Evolutionary conservation across 2,329 filamentous ascomycete genomes (phyloP).

Genomic region (Grosmannia huntii): DNA sequence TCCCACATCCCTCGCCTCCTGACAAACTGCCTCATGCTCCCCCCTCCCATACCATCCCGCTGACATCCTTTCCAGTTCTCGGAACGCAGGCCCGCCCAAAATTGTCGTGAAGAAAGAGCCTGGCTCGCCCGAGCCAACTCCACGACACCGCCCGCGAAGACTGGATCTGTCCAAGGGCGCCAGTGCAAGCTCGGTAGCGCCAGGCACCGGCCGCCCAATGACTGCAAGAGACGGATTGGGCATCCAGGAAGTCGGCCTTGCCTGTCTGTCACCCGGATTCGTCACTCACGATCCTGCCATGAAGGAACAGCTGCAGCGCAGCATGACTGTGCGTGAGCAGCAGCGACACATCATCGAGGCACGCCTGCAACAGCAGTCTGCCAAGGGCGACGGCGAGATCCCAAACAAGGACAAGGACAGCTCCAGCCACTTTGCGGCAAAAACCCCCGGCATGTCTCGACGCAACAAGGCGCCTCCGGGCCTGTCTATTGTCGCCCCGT

Average conservation of each 20-base stretch:
- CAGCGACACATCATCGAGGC: slow-evolving; percentile 92
- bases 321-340: slow-evolving; percentile 84
- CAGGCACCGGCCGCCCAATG: slow-evolving; percentile 56
- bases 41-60: not conserved
- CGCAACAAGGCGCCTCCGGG: slow-evolving; percentile 76
- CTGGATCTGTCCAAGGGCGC: slow-evolving; percentile 63
- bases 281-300: slow-evolving; percentile 93
- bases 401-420: slow-evolving; percentile 39
- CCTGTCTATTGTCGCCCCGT: slow-evolving; percentile 87
- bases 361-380: slow-evolving; percentile 75
- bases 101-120: slow-evolving; percentile 97
- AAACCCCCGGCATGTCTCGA: slow-evolving; percentile 61
- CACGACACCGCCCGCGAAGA: slow-evolving; percentile 62
- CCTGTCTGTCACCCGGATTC: slow-evolving; percentile 90
- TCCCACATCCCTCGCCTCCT: not conserved
- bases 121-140: slow-evolving; percentile 66
- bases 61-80: slow-evolving; percentile 25
- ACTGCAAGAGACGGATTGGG: slow-evolving; percentile 67
- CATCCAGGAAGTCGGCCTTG: slow-evolving; percentile 86
- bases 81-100: slow-evolving; percentile 51
- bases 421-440: slow-evolving; percentile 39
- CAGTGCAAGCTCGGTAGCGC: slow-evolving; percentile 35
- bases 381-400: slow-evolving; percentile 56
- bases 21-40: slow-evolving; percentile 3
- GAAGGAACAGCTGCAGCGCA: slow-evolving; percentile 89